Percentiles rank a stretch among this genome's conserved stretches.
phyloP scores from a whole-genome alignment of 1,284 basidiomycete genomes.

The Ganoderma multipileum region DNA sequence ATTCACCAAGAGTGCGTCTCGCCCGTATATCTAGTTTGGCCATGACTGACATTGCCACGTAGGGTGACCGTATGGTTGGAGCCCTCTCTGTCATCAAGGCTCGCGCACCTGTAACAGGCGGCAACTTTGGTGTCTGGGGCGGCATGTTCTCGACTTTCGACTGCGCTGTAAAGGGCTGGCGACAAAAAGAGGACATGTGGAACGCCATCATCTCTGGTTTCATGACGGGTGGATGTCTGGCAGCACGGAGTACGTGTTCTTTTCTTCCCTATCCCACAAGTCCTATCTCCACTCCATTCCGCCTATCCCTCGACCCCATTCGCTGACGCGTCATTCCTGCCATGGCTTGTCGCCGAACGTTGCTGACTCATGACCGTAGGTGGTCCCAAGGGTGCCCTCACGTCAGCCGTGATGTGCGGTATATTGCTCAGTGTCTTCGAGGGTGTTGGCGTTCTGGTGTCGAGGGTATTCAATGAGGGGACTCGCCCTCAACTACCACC shows the following conservation, averaged over 20 bases:
- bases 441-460: constrained; percentile 90
- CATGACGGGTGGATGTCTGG: constrained; percentile 96
- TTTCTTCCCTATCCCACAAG: too few species aligned
- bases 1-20: constrained; percentile 86
- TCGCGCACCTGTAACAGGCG: constrained; percentile 96
- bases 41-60: constrained; percentile 15
- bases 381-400: constrained; percentile 90
- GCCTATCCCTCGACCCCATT: not conserved
- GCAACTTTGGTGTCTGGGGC: constrained; percentile 98
- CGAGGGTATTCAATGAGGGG: constrained; percentile 83
- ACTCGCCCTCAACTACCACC: constrained; percentile 76
- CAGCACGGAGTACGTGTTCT: constrained; percentile 79
- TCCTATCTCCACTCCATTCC: not conserved
- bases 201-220: constrained; percentile 99
- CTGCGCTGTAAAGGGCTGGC: constrained; percentile 95
- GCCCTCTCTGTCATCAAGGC: constrained; percentile 98
- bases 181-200: constrained; percentile 99
- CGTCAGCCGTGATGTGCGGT: constrained; percentile 94
- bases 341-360: not conserved
- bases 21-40: not conserved
- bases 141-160: constrained; percentile 98
- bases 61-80: constrained; percentile 95
- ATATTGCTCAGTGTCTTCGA: constrained; percentile 97
- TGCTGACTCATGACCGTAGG: constrained; percentile 54
- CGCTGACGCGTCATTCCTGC: not conserved